These are phyloP conservation scores for Talaromyces albobiverticillius DNA, from an alignment of 2,329 filamentous ascomycete species.

Conservation along the genomic window DNA sequence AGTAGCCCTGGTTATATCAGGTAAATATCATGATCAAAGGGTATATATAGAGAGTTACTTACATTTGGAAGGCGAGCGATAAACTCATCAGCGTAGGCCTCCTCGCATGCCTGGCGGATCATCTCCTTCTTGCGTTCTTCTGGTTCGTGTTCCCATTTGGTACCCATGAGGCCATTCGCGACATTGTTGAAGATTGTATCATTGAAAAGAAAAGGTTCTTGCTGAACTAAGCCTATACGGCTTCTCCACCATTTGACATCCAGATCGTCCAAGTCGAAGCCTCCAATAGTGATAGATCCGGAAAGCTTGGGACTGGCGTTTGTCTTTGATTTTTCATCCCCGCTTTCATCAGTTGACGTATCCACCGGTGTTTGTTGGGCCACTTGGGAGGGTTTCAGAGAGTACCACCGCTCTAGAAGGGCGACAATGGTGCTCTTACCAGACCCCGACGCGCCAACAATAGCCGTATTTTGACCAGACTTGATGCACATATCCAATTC, in stretches of 20 bases:
- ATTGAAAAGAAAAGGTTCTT: conserved; percentile 76
- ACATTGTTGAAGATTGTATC: conserved; percentile 78
- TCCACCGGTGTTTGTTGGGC: neutral
- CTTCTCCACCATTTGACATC: conserved; percentile 69
- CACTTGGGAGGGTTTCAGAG: neutral
- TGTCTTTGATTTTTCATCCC: neutral
- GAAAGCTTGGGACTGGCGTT: conserved; percentile 13
- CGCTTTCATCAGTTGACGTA: neutral
- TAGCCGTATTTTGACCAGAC: conserved; percentile 38
- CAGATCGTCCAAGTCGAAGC: conserved; percentile 55
- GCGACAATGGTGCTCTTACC: conserved; percentile 47
- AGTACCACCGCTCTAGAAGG: conserved; percentile 44
- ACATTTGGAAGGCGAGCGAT: conserved; percentile 59
- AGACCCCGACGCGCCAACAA: conserved; percentile 46
- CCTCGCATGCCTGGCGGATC: conserved; percentile 61
- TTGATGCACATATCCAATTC: conserved; percentile 32
- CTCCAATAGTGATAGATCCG: conserved; percentile 55
- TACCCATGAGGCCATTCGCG: conserved; percentile 61
- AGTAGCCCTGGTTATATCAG: conserved; percentile 62
- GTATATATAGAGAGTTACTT: conserved; percentile 42
- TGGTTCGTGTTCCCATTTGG: conserved; percentile 53
- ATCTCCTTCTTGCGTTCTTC: conserved; percentile 48
- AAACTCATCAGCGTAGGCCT: conserved; percentile 69
- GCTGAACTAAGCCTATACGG: conserved; percentile 78
- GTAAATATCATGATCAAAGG: conserved; percentile 68